These are phyloP conservation scores for Penicillium verrucosum DNA, from an alignment of 2,329 filamentous ascomycete genomes.

Conservation along the genomic window DNA sequence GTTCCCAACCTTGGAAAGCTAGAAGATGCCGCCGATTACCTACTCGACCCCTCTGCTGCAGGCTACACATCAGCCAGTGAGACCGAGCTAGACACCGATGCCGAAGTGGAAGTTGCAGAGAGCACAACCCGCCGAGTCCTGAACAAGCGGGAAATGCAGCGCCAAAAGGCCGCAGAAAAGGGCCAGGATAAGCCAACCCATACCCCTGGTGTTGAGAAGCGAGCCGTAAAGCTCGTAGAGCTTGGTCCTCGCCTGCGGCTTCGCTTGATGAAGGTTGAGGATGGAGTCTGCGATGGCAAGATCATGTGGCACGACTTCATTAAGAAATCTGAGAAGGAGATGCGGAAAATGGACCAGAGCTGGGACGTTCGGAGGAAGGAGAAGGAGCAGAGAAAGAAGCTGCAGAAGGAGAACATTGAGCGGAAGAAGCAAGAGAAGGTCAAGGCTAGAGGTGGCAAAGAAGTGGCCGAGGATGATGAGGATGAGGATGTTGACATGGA, in stretches of 20 bases:
- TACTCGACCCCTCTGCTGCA: conserved; percentile 73
- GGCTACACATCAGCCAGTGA: conserved; percentile 93
- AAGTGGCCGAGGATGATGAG: conserved; percentile 49
- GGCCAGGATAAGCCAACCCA: conserved; percentile 41
- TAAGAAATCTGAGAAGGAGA: conserved; percentile 74
- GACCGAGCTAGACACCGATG: conserved; percentile 89
- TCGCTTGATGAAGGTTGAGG: conserved; percentile 91
- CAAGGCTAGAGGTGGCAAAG: conserved; percentile 45
- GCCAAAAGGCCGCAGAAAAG: conserved; percentile 45
- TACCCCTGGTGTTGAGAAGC: conserved; percentile 65
- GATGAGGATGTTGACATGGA: conserved; percentile 50
- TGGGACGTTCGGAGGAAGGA: conserved; percentile 84
- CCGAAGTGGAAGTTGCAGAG: conserved; percentile 81
- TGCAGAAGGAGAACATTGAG: conserved; percentile 88
- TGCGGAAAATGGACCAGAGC: conserved; percentile 72
- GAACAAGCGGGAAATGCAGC: conserved; percentile 51
- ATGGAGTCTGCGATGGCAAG: conserved; percentile 83
- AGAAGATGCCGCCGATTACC: conserved; percentile 90
- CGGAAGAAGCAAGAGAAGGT: conserved; percentile 68
- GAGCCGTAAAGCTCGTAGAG: conserved; percentile 88
- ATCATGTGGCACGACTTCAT: conserved; percentile 98
- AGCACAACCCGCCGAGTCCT: conserved; percentile 52
- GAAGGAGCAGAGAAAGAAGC: conserved; percentile 76
- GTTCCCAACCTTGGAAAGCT: conserved; percentile 88
- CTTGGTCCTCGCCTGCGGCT: conserved; percentile 86